Base-by-base conservation (phyloP, 1,284 basidiomycete genomes). In the Cutaneotrichosporon mucoides region DNA sequence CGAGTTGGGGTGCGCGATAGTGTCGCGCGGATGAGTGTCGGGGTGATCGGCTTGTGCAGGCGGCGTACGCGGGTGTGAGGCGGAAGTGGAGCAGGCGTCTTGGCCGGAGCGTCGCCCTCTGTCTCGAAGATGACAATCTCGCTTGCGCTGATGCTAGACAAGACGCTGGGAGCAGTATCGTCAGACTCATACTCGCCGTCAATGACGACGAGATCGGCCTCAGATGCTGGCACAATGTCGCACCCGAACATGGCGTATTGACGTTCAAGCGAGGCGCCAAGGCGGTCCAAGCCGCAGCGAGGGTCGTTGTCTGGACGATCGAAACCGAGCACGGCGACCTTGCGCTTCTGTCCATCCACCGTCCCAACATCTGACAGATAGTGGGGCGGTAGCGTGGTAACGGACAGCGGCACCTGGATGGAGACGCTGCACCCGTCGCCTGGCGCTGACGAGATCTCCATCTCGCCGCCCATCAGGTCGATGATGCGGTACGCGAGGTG, bases 401-500 rank as follows among this genome's bases (percentile, higher is more conserved):
- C 24, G 0, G 64, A 59, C 6, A 77, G 45, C 1, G 75, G 72
- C 2, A 76, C 72, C 55, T 76, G 73, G 43, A 78, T 64, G 15
- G 68, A 59, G 15, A 78, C 74, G 11, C 66, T 64, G 38, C 69
- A 70, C 4, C 75, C 76, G 45, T 63, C 59, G 6, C 73, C 73
- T 0, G 68, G 66, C 2, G 70, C 69, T 1, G 75, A 76, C 7
- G 66, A 65, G 43, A 78, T 73, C 36, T 75, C 72, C 66, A 78
- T 73, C 13, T 72, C 63, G 10, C 76, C 76, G 24, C 73, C 73
- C 56, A 78, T 68, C 13, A 75, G 66, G 37, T 76, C 73, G 49
- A 78, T 64, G 53, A 78, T 73, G 11, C 75, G 66, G 50, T 72
- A 74, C 2, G 76, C 74, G 15, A 78, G 66, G 42, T 76, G 74